phyloP scores from a whole-genome alignment of 2,329 filamentous ascomycete genomes.

The Fusarium tupiense region DNA sequence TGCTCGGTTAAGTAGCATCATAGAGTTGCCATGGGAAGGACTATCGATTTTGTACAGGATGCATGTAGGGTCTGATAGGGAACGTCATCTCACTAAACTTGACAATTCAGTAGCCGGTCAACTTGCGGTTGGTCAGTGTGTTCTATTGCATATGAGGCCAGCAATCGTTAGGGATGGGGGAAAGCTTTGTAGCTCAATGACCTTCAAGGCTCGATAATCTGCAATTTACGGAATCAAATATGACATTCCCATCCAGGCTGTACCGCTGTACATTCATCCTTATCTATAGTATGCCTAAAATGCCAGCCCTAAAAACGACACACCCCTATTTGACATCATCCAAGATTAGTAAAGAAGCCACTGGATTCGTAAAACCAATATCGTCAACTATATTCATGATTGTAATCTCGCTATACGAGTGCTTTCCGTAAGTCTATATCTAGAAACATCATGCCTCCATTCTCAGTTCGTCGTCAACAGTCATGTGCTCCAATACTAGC shows the following conservation, averaged over 20 bases:
- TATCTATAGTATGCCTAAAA: background rate
- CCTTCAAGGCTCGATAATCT: background rate
- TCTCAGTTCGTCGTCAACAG: conserved; percentile 26
- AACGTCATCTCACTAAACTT: conserved; percentile 1
- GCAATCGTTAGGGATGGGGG: background rate
- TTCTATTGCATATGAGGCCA: conserved; percentile 22
- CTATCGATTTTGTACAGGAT: conserved; percentile 26
- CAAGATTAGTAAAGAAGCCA: background rate
- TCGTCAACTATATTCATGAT: conserved; percentile 28
- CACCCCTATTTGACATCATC: background rate
- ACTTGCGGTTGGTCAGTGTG: background rate
- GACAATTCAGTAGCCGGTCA: conserved; percentile 1
- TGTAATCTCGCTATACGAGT: conserved; percentile 22
- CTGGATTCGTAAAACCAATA: background rate
- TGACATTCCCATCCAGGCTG: background rate
- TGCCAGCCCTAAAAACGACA: background rate
- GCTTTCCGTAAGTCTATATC: conserved; percentile 26
- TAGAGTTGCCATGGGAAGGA: background rate
- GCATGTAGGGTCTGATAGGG: conserved; percentile 25
- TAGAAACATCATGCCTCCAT: conserved; percentile 26
- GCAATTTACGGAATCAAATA: background rate
- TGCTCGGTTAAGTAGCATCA: conserved; percentile 1
- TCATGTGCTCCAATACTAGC: conserved; percentile 32
- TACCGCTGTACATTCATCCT: background rate
- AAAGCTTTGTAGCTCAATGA: background rate